These are phyloP conservation scores for Tylopilus cervinicoccineus DNA, from an alignment of 768 basidiomycete genomes.

Conservation along the genomic window DNA sequence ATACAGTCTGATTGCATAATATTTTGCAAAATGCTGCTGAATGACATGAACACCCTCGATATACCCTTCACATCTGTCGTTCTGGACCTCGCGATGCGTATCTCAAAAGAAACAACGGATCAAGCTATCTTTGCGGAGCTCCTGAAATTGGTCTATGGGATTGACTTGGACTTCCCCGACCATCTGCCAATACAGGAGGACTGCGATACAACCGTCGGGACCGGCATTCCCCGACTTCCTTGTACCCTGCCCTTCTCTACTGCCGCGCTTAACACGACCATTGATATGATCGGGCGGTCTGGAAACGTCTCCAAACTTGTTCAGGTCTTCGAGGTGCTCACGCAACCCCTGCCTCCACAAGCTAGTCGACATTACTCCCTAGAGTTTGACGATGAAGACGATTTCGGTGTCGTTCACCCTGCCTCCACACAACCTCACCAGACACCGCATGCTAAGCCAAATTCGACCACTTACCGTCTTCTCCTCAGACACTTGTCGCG, in stretches of 20 bases:
- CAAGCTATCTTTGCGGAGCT: conserved; percentile 52
- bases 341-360: conserved; percentile 59
- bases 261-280: conserved; percentile 64
- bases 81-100: conserved; percentile 63
- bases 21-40: conserved; percentile 48
- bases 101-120: conserved; percentile 62
- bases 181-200: conserved; percentile 40
- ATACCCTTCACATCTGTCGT: conserved; percentile 55
- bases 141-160: conserved; percentile 66
- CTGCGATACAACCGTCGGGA: conserved; percentile 1
- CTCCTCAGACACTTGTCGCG: conserved; percentile 57
- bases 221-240: conserved; percentile 10
- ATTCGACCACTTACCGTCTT: conserved; percentile 61
- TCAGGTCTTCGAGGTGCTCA: conserved; percentile 74
- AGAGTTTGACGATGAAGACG: conserved; percentile 65
- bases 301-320: conserved; percentile 64
- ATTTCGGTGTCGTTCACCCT: conserved; percentile 42
- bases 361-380: conserved; percentile 41
- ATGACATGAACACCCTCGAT: conserved; percentile 49
- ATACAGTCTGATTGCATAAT: conserved; percentile 42
- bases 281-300: conserved; percentile 64
- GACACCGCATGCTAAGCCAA: conserved; percentile 50
- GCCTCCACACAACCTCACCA: conserved; percentile 32
- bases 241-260: conserved; percentile 53
- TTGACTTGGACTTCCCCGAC: conserved; percentile 76